Evolutionary conservation across 2,329 filamentous ascomycete species (phyloP).

Genomic region (Epichloe hybrida): DNA sequence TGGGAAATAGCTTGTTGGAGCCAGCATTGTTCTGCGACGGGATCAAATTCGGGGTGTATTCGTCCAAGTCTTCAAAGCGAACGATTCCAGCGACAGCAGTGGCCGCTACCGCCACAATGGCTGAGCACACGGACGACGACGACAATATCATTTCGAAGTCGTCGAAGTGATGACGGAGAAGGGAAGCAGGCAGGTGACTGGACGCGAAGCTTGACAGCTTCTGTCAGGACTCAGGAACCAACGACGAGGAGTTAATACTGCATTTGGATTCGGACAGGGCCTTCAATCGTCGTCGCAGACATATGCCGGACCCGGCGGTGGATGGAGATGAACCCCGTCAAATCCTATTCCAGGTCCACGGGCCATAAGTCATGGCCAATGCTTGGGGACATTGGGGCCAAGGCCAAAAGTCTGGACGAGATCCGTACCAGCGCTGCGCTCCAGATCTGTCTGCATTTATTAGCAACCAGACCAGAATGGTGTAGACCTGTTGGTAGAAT

Average conservation of each 20-base stretch:
- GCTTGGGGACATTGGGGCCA: neutral
- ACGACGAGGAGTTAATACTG: neutral
- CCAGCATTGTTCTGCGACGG: slow-evolving; percentile 24
- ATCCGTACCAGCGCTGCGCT: neutral
- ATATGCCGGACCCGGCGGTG: neutral
- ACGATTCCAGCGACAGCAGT: neutral
- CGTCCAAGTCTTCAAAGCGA: slow-evolving; percentile 7
- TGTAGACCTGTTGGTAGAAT: neutral
- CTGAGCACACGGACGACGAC: neutral
- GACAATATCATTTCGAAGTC: neutral
- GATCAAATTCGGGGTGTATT: slow-evolving; percentile 17
- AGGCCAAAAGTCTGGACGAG: neutral
- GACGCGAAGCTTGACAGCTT: neutral
- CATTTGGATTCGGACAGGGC: no score
- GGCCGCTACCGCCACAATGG: neutral
- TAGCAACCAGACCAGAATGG: no score
- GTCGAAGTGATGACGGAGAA: neutral
- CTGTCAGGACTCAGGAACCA: neutral
- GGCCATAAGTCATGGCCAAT: neutral
- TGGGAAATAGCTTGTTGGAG: slow-evolving; percentile 38
- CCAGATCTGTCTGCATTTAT: no score
- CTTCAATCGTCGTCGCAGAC: neutral
- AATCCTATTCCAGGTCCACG: neutral
- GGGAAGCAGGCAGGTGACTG: neutral
- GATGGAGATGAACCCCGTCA: neutral